These are phyloP conservation scores for Kwoniella shivajii DNA, from an alignment of 1,284 basidiomycete species.

Conservation along the genomic window DNA sequence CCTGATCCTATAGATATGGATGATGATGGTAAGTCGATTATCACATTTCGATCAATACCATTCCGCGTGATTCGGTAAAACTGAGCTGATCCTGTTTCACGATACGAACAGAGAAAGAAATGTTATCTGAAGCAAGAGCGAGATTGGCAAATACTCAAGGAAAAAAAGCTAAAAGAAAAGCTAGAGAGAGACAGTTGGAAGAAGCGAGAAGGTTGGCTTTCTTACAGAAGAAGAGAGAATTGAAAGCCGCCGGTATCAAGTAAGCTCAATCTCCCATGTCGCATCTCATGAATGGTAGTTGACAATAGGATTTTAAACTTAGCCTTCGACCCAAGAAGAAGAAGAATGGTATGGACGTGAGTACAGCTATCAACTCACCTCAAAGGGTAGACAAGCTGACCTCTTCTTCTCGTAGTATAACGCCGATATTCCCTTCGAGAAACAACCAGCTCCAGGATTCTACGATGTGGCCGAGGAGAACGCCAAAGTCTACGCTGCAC, in stretches of 20 bases:
- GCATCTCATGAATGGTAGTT: not conserved
- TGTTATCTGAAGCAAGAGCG: conserved; percentile 97
- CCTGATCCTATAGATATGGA: conserved; percentile 99
- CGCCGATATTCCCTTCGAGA: conserved; percentile 97
- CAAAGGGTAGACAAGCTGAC: conserved; percentile 12
- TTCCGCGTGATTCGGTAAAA: not conserved
- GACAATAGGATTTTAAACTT: not conserved
- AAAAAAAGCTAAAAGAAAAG: conserved; percentile 98
- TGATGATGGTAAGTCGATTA: conserved; percentile 73
- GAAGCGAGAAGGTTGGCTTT: conserved; percentile 93
- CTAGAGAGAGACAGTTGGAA: conserved; percentile 91
- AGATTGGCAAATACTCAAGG: conserved; percentile 98
- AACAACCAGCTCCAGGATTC: conserved; percentile 91
- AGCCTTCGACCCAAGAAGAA: conserved; percentile 76
- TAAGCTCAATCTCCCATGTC: conserved; percentile 52
- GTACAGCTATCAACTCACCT: conserved; percentile 42
- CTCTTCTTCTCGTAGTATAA: conserved; percentile 69
- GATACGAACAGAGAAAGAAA: conserved; percentile 82
- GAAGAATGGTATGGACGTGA: conserved; percentile 93
- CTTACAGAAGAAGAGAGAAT: conserved; percentile 95
- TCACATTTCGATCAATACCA: too few relatives aligned
- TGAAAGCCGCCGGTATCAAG: conserved; percentile 98
- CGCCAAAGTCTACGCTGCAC: conserved; percentile 80
- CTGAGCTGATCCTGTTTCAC: not conserved
- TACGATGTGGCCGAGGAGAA: conserved; percentile 96